phyloP scores from a whole-genome alignment of 129 eudicot species.

The Flaveria ramosissima region DNA sequence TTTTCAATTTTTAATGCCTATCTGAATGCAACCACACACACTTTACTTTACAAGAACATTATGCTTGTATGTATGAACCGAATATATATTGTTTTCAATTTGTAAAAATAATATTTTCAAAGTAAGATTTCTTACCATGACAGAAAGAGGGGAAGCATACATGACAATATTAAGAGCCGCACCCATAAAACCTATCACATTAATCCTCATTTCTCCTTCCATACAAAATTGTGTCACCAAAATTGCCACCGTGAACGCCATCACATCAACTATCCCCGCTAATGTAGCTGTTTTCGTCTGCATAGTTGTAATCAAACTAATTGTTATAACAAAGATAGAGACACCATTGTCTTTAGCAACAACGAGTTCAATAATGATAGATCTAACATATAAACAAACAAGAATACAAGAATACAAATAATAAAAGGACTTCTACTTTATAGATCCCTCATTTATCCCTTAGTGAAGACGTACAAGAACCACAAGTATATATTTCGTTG shows the following conservation, averaged over 20 bases:
- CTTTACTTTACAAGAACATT: background rate
- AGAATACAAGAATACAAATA: background rate
- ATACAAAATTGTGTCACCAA: conserved; percentile 40
- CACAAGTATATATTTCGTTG: too few relatives aligned
- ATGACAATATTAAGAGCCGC: conserved; percentile 59
- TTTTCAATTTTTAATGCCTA: too few relatives aligned
- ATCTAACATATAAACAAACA: background rate
- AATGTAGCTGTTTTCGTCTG: conserved; percentile 50
- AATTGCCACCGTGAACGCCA: conserved; percentile 35
- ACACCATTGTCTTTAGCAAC: background rate
- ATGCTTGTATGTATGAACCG: background rate
- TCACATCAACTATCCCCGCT: conserved; percentile 44
- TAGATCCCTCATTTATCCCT: too few relatives aligned
- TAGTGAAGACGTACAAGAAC: too few relatives aligned
- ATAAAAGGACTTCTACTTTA: too few relatives aligned
- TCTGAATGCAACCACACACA: too few relatives aligned
- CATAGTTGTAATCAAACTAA: background rate
- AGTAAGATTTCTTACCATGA: conserved; percentile 48
- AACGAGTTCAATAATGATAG: background rate
- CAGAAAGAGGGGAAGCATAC: conserved; percentile 76
- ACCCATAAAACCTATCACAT: conserved; percentile 52
- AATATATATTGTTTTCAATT: too few relatives aligned
- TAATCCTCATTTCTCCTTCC: conserved; percentile 54
- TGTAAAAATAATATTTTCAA: background rate
- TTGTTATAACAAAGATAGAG: background rate